Conservation (phyloP, 139 green algal genomes). For the Monoraphidium neglectum region DNA sequence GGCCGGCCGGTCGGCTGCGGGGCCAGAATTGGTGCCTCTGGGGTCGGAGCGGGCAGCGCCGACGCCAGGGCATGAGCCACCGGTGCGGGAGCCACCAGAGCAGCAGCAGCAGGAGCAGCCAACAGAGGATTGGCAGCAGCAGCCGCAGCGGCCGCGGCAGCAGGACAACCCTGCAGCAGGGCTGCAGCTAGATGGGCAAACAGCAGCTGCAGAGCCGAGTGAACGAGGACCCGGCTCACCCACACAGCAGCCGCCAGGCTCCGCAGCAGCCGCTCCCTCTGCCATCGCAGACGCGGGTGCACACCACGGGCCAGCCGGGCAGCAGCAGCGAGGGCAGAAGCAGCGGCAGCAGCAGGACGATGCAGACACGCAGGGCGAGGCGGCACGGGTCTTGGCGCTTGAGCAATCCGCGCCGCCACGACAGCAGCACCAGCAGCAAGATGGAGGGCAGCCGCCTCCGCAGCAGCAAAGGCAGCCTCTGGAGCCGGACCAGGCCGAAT, state of each 20-base stretch:
- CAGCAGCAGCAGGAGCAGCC: neutral
- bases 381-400: neutral
- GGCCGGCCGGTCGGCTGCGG: too few species aligned
- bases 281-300: too few species aligned
- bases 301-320: too few species aligned
- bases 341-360: neutral
- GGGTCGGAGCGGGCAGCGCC: too few species aligned
- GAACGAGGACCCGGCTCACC: too few species aligned
- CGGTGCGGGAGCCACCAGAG: neutral
- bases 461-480: neutral
- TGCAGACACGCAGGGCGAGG: neutral
- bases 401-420: neutral
- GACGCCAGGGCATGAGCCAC: too few species aligned
- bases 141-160: neutral
- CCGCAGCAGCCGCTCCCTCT: too few species aligned
- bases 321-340: neutral
- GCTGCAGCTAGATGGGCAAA: too few species aligned
- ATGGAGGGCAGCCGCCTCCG: neutral
- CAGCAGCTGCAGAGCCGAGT: too few species aligned
- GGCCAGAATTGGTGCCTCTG: too few species aligned
- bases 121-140: neutral
- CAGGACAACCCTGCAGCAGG: too few species aligned
- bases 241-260: too few species aligned
- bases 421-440: slow-evolving; percentile 2
- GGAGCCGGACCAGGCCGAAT: neutral